Evolutionary conservation across 2,329 filamentous ascomycete species (phyloP).

Genomic region (Fusarium tupiense): DNA sequence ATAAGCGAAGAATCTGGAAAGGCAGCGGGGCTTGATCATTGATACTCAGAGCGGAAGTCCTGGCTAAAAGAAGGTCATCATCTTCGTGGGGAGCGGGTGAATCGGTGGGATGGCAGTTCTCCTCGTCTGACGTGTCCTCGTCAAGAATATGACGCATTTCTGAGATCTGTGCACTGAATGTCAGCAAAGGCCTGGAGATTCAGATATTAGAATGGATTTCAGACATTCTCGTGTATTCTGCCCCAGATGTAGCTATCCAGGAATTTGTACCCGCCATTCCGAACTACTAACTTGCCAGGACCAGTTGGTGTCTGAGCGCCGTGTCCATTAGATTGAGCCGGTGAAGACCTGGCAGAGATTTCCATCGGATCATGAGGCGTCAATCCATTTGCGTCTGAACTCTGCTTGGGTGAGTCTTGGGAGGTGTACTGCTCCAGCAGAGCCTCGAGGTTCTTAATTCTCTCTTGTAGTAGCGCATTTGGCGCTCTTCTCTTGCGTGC

Average conservation of each 20-base stretch:
- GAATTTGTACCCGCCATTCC: constrained; percentile 13
- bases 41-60: background rate
- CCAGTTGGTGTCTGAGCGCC: background rate
- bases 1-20: background rate
- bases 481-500: constrained; percentile 15
- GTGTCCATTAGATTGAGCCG: background rate
- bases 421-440: constrained; percentile 1
- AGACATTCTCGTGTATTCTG: background rate
- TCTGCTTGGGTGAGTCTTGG: background rate
- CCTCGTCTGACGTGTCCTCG: constrained; percentile 13
- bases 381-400: background rate
- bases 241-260: constrained; percentile 1
- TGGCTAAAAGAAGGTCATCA: background rate
- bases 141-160: constrained; percentile 20
- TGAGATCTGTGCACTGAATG: background rate
- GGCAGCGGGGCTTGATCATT: background rate
- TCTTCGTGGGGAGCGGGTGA: background rate
- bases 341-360: background rate
- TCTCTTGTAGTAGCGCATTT: constrained; percentile 5
- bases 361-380: background rate
- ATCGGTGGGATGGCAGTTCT: background rate
- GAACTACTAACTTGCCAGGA: constrained; percentile 4
- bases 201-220: too few species aligned
- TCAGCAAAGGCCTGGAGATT: accelerated
- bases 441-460: constrained; percentile 12